A percentile compares a stretch with the other conserved stretches of the same genome.
Conservation (phyloP, 1,284 basidiomycete species). For the Microbotryomycetes sp. region DNA sequence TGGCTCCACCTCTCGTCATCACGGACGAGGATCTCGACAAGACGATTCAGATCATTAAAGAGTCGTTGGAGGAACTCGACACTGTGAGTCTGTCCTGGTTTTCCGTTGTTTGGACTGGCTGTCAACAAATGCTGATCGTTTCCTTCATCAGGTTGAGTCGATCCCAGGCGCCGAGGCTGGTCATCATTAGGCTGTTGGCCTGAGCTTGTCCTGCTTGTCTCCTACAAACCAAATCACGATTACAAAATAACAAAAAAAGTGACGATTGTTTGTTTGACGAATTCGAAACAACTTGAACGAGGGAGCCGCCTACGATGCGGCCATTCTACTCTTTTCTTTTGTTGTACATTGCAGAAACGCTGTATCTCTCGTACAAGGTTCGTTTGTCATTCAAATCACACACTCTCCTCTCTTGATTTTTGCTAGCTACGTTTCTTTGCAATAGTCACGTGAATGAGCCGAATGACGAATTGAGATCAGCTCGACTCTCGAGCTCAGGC, state of each 20-base stretch:
- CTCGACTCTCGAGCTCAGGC: not conserved
- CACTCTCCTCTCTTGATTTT: too few relatives aligned
- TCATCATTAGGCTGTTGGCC: conserved; percentile 12
- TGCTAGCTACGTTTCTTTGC: not conserved
- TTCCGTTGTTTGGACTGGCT: not conserved
- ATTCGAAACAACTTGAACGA: too few relatives aligned
- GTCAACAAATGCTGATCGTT: not conserved
- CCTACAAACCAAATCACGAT: not conserved
- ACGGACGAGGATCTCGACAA: conserved; percentile 71
- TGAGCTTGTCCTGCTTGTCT: not conserved
- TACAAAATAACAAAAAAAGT: too few relatives aligned
- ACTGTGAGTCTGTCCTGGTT: conserved; percentile 46
- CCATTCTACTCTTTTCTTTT: too few relatives aligned
- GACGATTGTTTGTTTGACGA: too few relatives aligned
- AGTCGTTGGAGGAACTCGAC: conserved; percentile 75
- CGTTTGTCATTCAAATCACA: too few relatives aligned
- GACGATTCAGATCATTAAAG: conserved; percentile 68
- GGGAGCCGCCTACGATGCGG: not conserved
- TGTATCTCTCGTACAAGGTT: not conserved
- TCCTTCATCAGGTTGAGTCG: not conserved
- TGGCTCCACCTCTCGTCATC: conserved; percentile 92
- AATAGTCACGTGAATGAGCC: not conserved
- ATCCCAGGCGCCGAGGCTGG: conserved; percentile 10
- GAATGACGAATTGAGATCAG: not conserved
- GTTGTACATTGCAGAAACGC: not conserved